Evolutionary conservation across 2,329 filamentous ascomycete species (phyloP), one percentile per base, ranked within the genome.

Genomic region (Colletotrichum lupini): DNA sequence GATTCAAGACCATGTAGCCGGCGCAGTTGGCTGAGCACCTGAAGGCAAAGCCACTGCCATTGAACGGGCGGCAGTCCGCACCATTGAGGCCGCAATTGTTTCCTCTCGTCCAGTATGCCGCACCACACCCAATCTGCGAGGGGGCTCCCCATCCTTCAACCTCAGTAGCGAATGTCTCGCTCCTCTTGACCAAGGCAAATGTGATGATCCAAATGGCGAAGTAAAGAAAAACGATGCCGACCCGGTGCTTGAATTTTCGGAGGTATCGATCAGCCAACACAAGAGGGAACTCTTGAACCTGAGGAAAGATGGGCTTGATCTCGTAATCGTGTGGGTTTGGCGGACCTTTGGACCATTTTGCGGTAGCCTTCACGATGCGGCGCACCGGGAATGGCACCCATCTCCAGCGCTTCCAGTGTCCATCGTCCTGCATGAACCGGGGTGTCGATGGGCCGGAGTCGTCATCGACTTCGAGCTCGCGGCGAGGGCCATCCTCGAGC

Each of bases 11-110:
- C 75, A 89, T 86, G 69, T 90, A 89, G 77, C 88, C 89, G 57
- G 88, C 88, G 80, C 94, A 97, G 77, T 91, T 92, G 19, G 91
- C 93, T 1, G 93, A 91, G 78, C 94, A 97, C 67, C 92, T 87
- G 79, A 97, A 97, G 0, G 93, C 87, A 77, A 95, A 91, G 0
- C 90, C 90, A 68, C 85, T 89, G 75, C 91, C 92, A 71, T 88
- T 89, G 78, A 97, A 97, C 0, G 94, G 94, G 9, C 93, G 90
- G 78, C 94, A 97, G 64, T 90, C 85, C 73, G 91, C 90, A 7
- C 94, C 94, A 76, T 96, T 91, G 16, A 96, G 78, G 0, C 93
- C 94, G 80, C 94, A 97, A 14, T 84, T 84, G 78, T 95, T 95
- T 42, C 91, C 92, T 49, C 90, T 80, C 9, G 85, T 87, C 93